Evolutionary conservation across 306 rosid genomes (phyloP), one percentile per base, ranked within the genome.

Genomic region (Canavalia ensiformis): DNA sequence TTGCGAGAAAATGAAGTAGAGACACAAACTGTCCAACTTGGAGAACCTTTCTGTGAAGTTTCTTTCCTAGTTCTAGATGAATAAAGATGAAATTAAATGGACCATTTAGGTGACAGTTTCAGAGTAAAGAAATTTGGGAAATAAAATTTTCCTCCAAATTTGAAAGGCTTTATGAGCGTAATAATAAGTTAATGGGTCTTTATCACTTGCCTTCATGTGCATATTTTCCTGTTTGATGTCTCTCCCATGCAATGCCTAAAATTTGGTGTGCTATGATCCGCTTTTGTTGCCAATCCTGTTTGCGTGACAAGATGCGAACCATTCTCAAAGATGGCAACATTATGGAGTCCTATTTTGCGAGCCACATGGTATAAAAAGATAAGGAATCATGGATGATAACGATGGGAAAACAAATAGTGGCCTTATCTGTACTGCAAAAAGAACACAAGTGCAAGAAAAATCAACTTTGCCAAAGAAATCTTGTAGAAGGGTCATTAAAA

Each of bases 401-500:
- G 44, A 13, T 56, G 42, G 30, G 2, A 2, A 4, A 10, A 9
- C 25, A 66, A 11, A 52, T 41, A 30, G 67, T 65, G 37, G 33
- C 12, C 56, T 11, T 78, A 6, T 46, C 57, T 66, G 82, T 77
- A 77, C 13, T 35, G 42, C 74, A 65, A 52, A 77, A 65, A 65
- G 6, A 51, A 51, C 3, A 75, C n/a, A 35, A 44, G 29, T 33
- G 50, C 50, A 45, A 34, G 25, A 44, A 28, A 77, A 65, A 51
- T 64, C 65, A 46, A 49, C 30, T 49, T 47, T 63, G 33, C 2
- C 49, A 50, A 60, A 59, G 63, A 63, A 64, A 59, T 64, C 29
- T 62, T 35, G 58, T 60, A 31, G 18, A 33, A 28, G 63, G 4
- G 29, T 47, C 34, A 46, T 47, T 46, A 33, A 59, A 34, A 50